Conservation (phyloP, 768 basidiomycete genomes). For the Auricularia sp. region DNA sequence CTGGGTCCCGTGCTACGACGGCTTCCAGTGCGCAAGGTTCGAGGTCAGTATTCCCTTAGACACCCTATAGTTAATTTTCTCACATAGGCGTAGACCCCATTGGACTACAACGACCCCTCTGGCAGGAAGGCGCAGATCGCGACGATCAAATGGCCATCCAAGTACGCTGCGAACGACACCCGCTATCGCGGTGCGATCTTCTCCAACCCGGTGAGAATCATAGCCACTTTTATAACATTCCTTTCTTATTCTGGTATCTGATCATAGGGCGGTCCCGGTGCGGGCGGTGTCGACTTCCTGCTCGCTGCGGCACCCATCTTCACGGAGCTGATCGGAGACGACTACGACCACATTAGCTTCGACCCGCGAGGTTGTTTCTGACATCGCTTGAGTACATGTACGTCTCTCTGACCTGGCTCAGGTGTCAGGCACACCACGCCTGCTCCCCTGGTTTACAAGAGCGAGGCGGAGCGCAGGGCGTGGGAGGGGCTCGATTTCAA, state of each 20-base stretch:
- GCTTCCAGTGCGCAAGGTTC: conserved; percentile 24
- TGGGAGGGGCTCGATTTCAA: background rate
- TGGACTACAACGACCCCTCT: conserved; percentile 33
- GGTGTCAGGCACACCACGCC: background rate
- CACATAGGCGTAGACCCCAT: conserved; percentile 27
- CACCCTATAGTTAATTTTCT: no score
- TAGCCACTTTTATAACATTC: background rate
- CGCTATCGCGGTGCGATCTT: conserved; percentile 36
- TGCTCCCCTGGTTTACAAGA: background rate
- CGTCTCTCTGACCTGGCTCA: background rate
- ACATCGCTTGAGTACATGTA: background rate
- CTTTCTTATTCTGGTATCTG: background rate
- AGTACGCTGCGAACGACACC: conserved; percentile 17
- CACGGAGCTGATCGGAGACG: conserved; percentile 27
- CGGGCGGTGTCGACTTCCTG: conserved; percentile 29
- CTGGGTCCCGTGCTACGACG: conserved; percentile 19
- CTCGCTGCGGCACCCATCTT: conserved; percentile 17
- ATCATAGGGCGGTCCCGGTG: conserved; percentile 34
- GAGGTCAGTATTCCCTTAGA: conserved; percentile 11
- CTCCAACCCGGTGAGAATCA: conserved; percentile 27
- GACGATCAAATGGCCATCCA: conserved; percentile 31
- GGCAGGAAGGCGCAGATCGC: conserved; percentile 32
- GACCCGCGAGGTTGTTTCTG: conserved; percentile 32
- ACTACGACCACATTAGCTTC: conserved; percentile 38
- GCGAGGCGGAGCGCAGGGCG: background rate